Evolutionary conservation across 2,329 filamentous ascomycete genomes (phyloP).

Genomic region (Aspergillus japonicus): DNA sequence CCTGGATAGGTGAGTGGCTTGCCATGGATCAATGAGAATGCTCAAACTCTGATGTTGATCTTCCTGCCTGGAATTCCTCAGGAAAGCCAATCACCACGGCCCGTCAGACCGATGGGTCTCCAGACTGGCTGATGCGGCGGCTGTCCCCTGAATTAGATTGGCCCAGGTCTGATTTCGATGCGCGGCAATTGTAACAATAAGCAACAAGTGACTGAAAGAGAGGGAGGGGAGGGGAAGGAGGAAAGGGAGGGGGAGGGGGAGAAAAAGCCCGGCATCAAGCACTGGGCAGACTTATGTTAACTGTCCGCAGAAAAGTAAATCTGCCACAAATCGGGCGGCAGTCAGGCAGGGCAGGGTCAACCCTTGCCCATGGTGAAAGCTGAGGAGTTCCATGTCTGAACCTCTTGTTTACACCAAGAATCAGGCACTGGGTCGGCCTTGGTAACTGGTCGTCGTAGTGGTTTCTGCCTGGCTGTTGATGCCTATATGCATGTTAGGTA

Average conservation of each 20-base stretch:
- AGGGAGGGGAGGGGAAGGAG: not conserved
- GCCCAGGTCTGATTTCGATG: constrained; percentile 7
- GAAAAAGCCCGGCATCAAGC: not conserved
- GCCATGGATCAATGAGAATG: constrained; percentile 18
- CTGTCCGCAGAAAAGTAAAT: not conserved
- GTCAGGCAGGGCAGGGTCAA: not conserved
- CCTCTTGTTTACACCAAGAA: not conserved
- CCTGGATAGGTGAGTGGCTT: constrained; percentile 11
- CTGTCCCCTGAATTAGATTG: constrained; percentile 14
- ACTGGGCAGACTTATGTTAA: too few relatives aligned
- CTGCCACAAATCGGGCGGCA: not conserved
- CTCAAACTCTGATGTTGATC: constrained; percentile 24
- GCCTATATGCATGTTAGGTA: constrained; percentile 8
- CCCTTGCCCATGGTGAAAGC: not conserved
- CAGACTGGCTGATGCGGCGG: constrained; percentile 5
- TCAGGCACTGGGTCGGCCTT: not conserved
- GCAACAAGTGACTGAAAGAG: not conserved
- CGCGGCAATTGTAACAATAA: constrained; percentile 5
- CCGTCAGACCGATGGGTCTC: constrained; percentile 14
- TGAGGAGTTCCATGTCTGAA: not conserved
- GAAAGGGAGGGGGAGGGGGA: not conserved
- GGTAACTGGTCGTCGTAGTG: not conserved
- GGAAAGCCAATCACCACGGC: constrained; percentile 19
- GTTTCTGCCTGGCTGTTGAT: not conserved
- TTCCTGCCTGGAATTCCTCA: constrained; percentile 22